phyloP scores from a whole-genome alignment of 1,284 basidiomycete genomes.

The Anthracocystis walkeri region DNA sequence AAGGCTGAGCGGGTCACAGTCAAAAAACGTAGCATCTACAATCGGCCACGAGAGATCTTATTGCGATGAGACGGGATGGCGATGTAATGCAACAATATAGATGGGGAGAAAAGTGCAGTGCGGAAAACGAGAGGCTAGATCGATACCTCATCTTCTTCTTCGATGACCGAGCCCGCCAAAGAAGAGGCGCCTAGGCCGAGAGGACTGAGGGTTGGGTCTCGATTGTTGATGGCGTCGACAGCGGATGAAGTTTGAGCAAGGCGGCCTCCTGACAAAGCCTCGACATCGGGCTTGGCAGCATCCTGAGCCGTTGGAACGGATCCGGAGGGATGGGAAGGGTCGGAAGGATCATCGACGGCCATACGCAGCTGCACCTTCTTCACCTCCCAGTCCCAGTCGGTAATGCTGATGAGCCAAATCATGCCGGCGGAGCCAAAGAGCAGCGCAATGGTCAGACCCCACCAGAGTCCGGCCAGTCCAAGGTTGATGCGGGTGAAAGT shows the following conservation, averaged over 20 bases:
- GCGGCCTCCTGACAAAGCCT: constrained; percentile 20
- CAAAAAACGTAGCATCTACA: no score
- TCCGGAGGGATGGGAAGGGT: constrained; percentile 6
- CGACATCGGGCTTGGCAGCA: constrained; percentile 33
- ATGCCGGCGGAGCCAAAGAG: constrained; percentile 69
- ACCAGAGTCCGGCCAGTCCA: constrained; percentile 71
- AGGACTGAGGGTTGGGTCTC: constrained; percentile 36
- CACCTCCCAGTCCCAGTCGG: constrained; percentile 70
- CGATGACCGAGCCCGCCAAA: constrained; percentile 42
- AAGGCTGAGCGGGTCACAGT: no score
- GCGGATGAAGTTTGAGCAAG: constrained; percentile 27
- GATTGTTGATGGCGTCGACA: constrained; percentile 35
- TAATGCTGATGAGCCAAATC: constrained; percentile 70
- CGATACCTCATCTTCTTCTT: constrained; percentile 38
- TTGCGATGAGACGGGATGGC: no score
- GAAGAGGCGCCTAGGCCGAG: constrained; percentile 29
- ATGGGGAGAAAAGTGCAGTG: no score
- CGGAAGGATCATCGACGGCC: constrained; percentile 51
- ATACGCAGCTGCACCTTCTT: constrained; percentile 55
- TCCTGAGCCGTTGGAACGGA: constrained; percentile 6
- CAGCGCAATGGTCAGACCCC: constrained; percentile 71
- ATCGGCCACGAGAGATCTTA: no score
- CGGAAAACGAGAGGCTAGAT: constrained; percentile 4
- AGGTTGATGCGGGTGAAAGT: constrained; percentile 70
- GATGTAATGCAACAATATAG: no score